Evolutionary conservation across 148 eudicot species (phyloP).

Genomic region (Chenopodium suecicum): DNA sequence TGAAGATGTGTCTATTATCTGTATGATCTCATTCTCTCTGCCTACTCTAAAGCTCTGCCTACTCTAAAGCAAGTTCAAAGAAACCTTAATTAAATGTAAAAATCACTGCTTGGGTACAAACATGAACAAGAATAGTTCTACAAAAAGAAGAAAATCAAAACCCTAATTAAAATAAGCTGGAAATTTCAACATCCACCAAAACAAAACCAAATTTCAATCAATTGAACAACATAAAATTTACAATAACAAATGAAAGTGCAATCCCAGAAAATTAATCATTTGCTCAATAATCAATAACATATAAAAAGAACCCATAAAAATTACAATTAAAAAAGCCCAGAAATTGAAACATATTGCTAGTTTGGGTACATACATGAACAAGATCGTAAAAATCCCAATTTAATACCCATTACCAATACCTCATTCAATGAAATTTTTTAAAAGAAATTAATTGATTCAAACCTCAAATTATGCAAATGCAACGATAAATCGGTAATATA

Average conservation of each 20-base stretch:
- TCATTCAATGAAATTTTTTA: not conserved
- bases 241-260: not conserved
- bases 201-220: not conserved
- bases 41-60: no score
- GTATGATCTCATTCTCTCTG: not conserved
- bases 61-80: not conserved
- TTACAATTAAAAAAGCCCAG: not conserved
- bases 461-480: not conserved
- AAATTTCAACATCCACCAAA: not conserved
- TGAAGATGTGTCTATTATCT: no score
- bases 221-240: not conserved
- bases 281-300: not conserved
- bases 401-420: not conserved
- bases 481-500: not conserved
- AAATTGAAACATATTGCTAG: not conserved
- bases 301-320: constrained; percentile 2
- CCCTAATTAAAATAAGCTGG: not conserved
- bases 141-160: not conserved
- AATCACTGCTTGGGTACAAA: no score
- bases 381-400: not conserved
- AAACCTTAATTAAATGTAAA: not conserved
- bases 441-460: not conserved
- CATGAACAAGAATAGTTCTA: not conserved
- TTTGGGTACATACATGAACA: not conserved
- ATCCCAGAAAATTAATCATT: not conserved